Percentiles rank a stretch among this genome's conserved stretches.
phyloP scores from a whole-genome alignment of 441 rosid genomes.

The Eugenia klotzschiana region DNA sequence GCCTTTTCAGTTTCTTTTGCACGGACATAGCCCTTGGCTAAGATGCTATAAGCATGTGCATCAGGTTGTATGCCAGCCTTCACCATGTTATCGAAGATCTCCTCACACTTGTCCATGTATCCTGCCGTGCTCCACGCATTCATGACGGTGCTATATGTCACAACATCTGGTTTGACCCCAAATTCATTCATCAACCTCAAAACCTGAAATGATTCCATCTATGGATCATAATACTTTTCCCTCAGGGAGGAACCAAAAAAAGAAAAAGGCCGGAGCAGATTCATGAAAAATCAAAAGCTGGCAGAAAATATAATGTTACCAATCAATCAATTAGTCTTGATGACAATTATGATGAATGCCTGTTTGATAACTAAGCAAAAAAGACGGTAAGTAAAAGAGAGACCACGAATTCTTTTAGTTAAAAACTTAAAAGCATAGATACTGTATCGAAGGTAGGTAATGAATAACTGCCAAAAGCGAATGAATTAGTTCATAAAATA shows the following conservation, averaged over 20 bases:
- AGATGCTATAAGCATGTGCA: conserved; percentile 59
- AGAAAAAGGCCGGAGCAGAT: background rate
- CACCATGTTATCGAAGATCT: conserved; percentile 67
- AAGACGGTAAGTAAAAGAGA: background rate
- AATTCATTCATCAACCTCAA: conserved; percentile 60
- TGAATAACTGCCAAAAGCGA: background rate
- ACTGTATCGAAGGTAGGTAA: background rate
- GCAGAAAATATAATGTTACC: background rate
- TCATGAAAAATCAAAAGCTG: background rate
- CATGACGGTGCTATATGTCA: conserved; percentile 89
- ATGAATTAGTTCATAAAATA: background rate
- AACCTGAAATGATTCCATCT: conserved; percentile 20
- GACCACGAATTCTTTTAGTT: background rate
- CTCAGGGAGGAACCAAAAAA: background rate
- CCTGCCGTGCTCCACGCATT: conserved; percentile 88
- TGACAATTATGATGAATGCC: background rate
- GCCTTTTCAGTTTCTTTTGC: conserved; percentile 69
- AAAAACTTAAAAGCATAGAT: background rate
- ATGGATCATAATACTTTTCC: background rate
- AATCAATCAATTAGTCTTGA: background rate
- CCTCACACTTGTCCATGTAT: conserved; percentile 73
- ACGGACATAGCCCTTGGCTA: conserved; percentile 80
- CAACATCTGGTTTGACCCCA: conserved; percentile 66
- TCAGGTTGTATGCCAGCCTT: conserved; percentile 71
- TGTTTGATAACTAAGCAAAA: background rate